These are phyloP conservation scores for Eucalyptus erythrocorys DNA, from an alignment of 345 rosid species.

Conservation along the genomic window DNA sequence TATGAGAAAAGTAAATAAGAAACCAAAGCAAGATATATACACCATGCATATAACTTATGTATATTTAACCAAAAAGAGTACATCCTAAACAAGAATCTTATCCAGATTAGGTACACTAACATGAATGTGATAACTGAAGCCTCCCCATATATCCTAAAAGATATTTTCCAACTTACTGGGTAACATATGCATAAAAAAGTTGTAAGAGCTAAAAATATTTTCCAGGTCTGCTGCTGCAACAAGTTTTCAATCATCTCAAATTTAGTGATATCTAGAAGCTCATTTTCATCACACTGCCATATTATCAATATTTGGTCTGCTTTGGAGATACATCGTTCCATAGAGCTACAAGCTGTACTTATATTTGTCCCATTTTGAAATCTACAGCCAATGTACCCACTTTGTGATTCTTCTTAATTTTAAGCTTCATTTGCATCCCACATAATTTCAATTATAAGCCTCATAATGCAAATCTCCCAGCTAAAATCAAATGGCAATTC, in stretches of 20 bases:
- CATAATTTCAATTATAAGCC: not conserved
- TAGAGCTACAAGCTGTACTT: not conserved
- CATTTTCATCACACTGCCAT: not conserved
- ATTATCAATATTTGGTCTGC: not conserved
- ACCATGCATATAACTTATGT: not conserved
- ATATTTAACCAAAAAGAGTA: not conserved
- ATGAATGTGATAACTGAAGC: not conserved
- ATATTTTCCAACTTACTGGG: not conserved
- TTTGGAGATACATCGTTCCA: not conserved
- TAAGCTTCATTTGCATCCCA: not conserved
- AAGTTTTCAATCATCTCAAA: not conserved
- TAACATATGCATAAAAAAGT: not conserved
- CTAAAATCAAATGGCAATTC: not conserved
- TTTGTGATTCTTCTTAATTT: not conserved
- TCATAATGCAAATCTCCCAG: not conserved
- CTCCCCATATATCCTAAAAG: not conserved
- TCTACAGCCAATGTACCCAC: not conserved
- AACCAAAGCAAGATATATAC: not conserved
- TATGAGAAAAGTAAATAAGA: not conserved
- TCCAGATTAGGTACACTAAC: not conserved
- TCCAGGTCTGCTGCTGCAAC: not conserved
- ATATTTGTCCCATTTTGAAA: not conserved
- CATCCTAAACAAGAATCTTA: not conserved
- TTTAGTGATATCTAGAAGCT: not conserved
- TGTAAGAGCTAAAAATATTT: not conserved